Evolutionary conservation across 1,284 basidiomycete species (phyloP).

Genomic region (Agaricales sp.): DNA sequence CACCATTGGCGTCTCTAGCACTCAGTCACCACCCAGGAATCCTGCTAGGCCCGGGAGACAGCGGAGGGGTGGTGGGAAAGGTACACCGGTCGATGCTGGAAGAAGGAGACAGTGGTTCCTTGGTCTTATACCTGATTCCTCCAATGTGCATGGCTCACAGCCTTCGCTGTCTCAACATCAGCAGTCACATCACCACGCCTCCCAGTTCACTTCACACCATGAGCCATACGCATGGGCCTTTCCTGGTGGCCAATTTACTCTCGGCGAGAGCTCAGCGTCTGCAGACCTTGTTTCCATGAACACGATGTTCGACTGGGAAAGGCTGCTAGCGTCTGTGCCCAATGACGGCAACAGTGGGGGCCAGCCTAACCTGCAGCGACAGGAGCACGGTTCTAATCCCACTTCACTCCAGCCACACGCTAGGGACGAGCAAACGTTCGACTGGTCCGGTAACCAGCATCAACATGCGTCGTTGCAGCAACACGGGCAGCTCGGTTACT

Average conservation of each 20-base stretch:
- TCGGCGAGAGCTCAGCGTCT: neutral
- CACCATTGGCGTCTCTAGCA: neutral
- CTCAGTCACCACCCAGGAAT: neutral
- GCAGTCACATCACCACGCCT: neutral
- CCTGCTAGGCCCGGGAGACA: neutral
- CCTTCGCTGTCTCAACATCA: neutral
- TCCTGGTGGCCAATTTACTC: neutral
- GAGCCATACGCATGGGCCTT: neutral
- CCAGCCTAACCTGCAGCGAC: neutral
- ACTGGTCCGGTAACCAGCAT: neutral
- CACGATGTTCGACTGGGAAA: neutral
- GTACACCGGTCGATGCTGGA: neutral
- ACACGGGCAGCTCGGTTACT: neutral
- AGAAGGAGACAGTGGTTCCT: neutral
- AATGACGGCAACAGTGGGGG: neutral
- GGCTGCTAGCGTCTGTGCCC: neutral
- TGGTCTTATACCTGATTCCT: neutral
- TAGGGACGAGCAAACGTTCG: neutral
- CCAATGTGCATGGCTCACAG: neutral
- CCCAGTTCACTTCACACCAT: neutral
- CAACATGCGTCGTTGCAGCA: neutral
- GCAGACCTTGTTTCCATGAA: neutral
- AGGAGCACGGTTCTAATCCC: neutral
- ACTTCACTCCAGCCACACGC: neutral
- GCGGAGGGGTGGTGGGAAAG: neutral